Evolutionary conservation across 805 yeast genomes (phyloP).

Genomic region (Komagataella kurtzmanii): DNA sequence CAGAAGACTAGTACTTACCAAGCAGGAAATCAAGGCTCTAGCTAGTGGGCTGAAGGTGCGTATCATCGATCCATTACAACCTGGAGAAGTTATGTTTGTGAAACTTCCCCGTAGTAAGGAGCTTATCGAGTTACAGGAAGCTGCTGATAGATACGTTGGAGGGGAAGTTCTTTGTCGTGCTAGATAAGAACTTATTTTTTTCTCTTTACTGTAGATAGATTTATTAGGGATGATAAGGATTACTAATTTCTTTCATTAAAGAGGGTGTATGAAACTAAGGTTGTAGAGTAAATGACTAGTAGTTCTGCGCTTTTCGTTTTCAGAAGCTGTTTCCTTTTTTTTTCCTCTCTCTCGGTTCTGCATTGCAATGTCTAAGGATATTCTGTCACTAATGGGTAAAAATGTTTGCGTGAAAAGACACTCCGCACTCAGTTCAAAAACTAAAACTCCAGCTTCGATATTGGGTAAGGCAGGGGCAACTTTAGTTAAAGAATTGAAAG

Average conservation of each 20-base stretch:
- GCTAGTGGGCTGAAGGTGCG: conserved; percentile 69
- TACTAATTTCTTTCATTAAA: neutral
- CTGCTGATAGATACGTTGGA: conserved; percentile 53
- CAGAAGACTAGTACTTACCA: conserved; percentile 50
- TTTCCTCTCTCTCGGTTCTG: neutral
- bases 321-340: neutral
- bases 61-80: conserved; percentile 66
- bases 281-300: neutral
- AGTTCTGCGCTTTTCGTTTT: neutral
- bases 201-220: conserved; percentile 3
- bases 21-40: conserved; percentile 54
- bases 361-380: neutral
- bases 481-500: neutral
- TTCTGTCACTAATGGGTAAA: neutral
- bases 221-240: neutral
- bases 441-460: neutral
- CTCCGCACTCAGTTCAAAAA: neutral
- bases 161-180: conserved; percentile 82
- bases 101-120: conserved; percentile 33
- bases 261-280: neutral
- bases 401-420: neutral
- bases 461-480: neutral
- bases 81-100: conserved; percentile 80
- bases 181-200: conserved; percentile 16
- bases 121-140: conserved; percentile 67